Evolutionary conservation across 2,329 filamentous ascomycete species (phyloP).

Genomic region (Fusarium continuum): DNA sequence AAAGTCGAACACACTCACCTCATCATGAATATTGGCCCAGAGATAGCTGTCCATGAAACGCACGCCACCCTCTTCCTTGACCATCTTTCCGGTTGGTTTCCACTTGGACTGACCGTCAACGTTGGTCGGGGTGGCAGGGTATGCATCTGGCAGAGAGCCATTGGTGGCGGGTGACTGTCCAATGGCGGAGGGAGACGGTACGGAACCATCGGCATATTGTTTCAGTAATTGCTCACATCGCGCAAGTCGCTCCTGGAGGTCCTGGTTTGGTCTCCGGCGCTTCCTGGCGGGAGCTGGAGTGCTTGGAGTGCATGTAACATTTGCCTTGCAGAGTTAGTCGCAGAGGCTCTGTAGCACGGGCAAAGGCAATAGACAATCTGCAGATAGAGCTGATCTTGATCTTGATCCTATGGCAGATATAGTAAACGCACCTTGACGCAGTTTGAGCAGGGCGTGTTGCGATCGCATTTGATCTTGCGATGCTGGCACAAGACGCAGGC

Average conservation of each 20-base stretch:
- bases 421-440: conserved; percentile 62
- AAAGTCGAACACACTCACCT: conserved; percentile 55
- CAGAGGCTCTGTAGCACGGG: background rate
- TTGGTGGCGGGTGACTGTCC: conserved; percentile 33
- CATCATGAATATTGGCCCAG: conserved; percentile 63
- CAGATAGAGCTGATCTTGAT: too few species aligned
- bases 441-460: conserved; percentile 67
- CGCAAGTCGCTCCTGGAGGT: conserved; percentile 68
- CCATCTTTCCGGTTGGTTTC: conserved; percentile 61
- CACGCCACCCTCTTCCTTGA: conserved; percentile 63
- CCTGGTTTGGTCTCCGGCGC: conserved; percentile 67
- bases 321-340: conserved; percentile 55
- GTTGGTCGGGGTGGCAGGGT: conserved; percentile 40
- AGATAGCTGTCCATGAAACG: conserved; percentile 68
- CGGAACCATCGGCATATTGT: conserved; percentile 60
- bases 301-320: conserved; percentile 67
- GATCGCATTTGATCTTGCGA: conserved; percentile 71
- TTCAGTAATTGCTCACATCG: conserved; percentile 67
- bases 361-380: background rate
- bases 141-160: conserved; percentile 39
- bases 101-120: conserved; percentile 50
- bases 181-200: conserved; percentile 38
- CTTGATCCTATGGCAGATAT: background rate
- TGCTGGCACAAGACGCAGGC: conserved; percentile 68
- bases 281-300: conserved; percentile 68